Evolutionary conservation across 352 stramenopile species (phyloP).

Genomic region (Pythium aphanidermatum): DNA sequence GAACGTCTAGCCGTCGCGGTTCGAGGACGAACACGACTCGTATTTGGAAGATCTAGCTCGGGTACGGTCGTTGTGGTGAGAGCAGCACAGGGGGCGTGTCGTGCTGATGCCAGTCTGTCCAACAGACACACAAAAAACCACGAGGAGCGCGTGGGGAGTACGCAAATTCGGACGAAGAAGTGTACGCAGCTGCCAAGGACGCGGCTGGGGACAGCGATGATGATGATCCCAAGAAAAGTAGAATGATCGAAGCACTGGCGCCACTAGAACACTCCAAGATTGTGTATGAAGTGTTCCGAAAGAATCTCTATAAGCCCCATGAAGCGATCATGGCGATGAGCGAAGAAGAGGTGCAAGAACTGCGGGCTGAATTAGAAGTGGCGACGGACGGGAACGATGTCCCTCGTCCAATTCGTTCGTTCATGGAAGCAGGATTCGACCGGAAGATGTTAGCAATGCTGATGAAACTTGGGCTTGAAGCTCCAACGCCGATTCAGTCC

Average conservation of each 20-base stretch:
- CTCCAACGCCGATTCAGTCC: conserved; percentile 74
- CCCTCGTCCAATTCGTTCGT: conserved; percentile 63
- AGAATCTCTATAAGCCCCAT: conserved; percentile 62
- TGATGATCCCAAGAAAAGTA: conserved; percentile 29
- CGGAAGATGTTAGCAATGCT: conserved; percentile 58
- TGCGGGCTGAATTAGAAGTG: conserved; percentile 45
- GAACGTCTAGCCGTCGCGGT: conserved; percentile 9
- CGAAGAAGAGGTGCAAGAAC: conserved; percentile 25
- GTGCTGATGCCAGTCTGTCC: too few relatives aligned
- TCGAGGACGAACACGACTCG: conserved; percentile 25
- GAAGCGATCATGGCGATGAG: conserved; percentile 32
- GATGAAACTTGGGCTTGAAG: conserved; percentile 66
- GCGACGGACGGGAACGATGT: conserved; percentile 41
- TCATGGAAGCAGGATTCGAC: conserved; percentile 67
- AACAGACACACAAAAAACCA: conserved; percentile 35
- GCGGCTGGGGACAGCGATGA: conserved; percentile 26
- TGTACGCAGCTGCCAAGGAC: conserved; percentile 57
- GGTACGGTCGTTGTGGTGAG: conserved; percentile 12
- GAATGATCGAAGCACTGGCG: conserved; percentile 67
- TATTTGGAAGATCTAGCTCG: conserved; percentile 24
- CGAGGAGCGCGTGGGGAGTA: conserved; percentile 2
- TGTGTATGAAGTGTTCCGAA: conserved; percentile 79
- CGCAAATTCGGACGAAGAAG: conserved; percentile 70
- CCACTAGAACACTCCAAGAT: conserved; percentile 65
- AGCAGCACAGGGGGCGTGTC: neutral